A percentile compares a stretch with the other conserved stretches of the same genome.
phyloP scores from a whole-genome alignment of 345 rosid species.

The Populus simonii region DNA sequence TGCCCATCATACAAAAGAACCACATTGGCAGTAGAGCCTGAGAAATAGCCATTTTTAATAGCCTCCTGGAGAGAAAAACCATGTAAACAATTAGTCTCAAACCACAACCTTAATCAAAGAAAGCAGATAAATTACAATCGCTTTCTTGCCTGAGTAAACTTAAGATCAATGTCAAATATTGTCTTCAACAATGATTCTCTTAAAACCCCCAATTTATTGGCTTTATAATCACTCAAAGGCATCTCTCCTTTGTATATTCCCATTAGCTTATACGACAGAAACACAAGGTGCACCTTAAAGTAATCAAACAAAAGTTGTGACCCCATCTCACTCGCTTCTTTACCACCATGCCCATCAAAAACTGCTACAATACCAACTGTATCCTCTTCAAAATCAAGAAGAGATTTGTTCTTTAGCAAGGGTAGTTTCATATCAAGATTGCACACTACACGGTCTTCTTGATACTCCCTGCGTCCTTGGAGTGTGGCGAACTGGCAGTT shows the following conservation, averaged over 20 bases:
- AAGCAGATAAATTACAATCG: background rate
- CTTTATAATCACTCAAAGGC: background rate
- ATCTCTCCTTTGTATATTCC: background rate
- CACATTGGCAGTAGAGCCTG: conserved; percentile 23
- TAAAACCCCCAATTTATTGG: conserved; percentile 8
- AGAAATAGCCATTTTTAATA: conserved; percentile 1
- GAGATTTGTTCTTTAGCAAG: background rate
- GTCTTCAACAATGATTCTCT: conserved; percentile 26
- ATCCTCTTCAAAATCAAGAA: background rate
- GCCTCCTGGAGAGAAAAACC: conserved; percentile 20
- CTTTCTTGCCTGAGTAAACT: conserved; percentile 19
- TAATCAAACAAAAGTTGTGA: conserved; percentile 19
- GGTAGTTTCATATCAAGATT: conserved; percentile 14
- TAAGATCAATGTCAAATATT: conserved; percentile 20
- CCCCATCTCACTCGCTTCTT: conserved; percentile 32
- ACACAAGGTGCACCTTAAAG: conserved; percentile 19
- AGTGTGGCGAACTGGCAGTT: conserved; percentile 22
- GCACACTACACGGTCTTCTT: conserved; percentile 24
- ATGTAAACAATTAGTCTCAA: background rate
- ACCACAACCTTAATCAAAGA: background rate
- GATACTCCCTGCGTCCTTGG: conserved; percentile 21
- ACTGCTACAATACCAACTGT: conserved; percentile 17
- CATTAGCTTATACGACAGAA: conserved; percentile 16
- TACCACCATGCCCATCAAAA: conserved; percentile 34
- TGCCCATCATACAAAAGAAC: conserved; percentile 8